A percentile compares a stretch with the other conserved stretches of the same genome.
Evolutionary conservation across 1,139 yeast species (phyloP).

Genomic region (Pichia sp.): DNA sequence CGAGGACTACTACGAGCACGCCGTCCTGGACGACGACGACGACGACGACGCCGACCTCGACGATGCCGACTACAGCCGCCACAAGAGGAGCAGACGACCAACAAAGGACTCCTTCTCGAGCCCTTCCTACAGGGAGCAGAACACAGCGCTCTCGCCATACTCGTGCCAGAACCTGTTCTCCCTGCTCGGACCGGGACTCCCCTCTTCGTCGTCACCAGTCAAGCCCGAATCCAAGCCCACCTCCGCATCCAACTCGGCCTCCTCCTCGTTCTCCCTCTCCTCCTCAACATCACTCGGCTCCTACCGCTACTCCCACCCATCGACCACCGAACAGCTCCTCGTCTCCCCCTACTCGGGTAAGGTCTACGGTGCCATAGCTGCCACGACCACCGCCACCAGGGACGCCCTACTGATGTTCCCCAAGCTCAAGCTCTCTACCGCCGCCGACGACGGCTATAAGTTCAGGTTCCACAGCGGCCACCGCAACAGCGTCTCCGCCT

Average conservation of each 20-base stretch:
- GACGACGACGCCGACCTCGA: too few species aligned
- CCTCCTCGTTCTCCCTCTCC: neutral
- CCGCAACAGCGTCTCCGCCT: neutral
- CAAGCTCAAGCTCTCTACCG: neutral
- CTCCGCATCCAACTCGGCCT: neutral
- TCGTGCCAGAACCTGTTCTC: too few species aligned
- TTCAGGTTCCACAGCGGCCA: neutral
- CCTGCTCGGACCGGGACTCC: neutral
- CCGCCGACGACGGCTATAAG: neutral
- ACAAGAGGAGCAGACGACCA: neutral
- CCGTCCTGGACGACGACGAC: too few species aligned
- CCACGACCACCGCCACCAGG: neutral
- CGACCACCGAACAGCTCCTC: neutral
- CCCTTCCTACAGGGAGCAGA: neutral
- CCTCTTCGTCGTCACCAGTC: neutral
- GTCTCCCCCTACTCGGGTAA: neutral
- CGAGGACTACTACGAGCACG: too few species aligned
- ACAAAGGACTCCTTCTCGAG: neutral
- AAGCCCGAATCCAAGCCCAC: neutral
- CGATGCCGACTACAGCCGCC: too few species aligned
- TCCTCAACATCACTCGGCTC: neutral
- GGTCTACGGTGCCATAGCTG: neutral
- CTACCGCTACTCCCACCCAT: neutral
- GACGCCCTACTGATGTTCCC: constrained; percentile 1
- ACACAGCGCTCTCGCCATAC: too few species aligned